Evolutionary conservation across 164 flowering plant genomes (phyloP).

Genomic region (Tinospora cordifolia): DNA sequence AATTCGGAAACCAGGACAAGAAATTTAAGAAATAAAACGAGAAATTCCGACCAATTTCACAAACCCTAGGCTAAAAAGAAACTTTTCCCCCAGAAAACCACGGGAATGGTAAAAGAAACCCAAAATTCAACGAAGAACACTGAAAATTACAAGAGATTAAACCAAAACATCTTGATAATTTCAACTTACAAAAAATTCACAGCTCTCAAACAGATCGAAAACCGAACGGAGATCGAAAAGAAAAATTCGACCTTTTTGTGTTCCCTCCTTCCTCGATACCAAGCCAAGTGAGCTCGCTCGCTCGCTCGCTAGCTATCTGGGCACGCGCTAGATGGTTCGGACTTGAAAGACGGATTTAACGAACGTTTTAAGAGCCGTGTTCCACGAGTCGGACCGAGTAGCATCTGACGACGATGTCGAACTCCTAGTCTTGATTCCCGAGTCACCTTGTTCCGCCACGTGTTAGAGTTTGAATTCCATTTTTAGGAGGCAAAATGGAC

Average conservation of each 20-base stretch:
- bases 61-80: neutral
- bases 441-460: neutral
- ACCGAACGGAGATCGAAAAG: neutral
- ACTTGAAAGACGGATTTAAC: constrained; percentile 12
- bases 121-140: too few relatives aligned
- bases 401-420: neutral
- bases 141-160: neutral
- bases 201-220: constrained; percentile 2
- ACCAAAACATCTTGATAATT: too few relatives aligned
- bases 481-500: constrained; percentile 1
- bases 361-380: constrained; percentile 2
- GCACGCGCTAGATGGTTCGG: neutral
- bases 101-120: neutral
- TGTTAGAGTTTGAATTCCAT: neutral
- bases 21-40: neutral
- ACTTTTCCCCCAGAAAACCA: neutral
- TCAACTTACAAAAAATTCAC: constrained; percentile 11
- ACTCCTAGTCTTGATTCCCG: neutral
- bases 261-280: constrained; percentile 6
- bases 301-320: too few relatives aligned
- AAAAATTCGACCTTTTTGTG: constrained; percentile 1
- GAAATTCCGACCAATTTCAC: neutral
- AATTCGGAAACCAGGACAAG: neutral
- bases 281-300: neutral
- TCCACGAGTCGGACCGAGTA: neutral